Evolutionary conservation across 2,329 filamentous ascomycete species (phyloP).

Genomic region (Pestalotiopsis sp.): DNA sequence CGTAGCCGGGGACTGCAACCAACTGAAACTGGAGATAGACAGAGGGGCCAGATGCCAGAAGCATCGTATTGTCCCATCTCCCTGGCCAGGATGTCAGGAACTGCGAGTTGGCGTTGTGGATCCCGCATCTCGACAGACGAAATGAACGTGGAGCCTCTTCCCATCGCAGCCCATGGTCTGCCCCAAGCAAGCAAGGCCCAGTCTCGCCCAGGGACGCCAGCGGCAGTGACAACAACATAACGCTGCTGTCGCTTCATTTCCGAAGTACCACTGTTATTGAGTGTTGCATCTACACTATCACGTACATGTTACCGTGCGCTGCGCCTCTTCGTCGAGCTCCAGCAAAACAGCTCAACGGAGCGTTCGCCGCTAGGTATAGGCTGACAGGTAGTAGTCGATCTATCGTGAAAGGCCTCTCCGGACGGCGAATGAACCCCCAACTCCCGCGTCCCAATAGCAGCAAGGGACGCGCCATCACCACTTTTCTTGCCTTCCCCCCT

Average conservation of each 20-base stretch:
- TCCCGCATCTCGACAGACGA: conserved; percentile 12
- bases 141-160: conserved; percentile 9
- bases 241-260: conserved; percentile 7
- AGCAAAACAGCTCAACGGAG: neutral
- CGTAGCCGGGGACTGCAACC: neutral
- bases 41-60: neutral
- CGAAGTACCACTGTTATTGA: conserved; percentile 14
- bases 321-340: neutral
- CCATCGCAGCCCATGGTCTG: neutral
- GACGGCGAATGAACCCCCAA: neutral
- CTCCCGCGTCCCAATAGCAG: neutral
- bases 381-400: neutral
- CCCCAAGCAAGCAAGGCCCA: neutral
- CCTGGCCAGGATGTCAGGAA: neutral
- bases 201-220: neutral
- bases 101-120: neutral
- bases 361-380: neutral
- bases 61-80: neutral
- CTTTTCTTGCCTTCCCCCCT: neutral
- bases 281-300: conserved; percentile 7
- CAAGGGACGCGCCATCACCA: conserved; percentile 3
- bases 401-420: neutral
- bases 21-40: neutral
- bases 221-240: neutral
- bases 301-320: neutral